phyloP scores from a whole-genome alignment of 1,284 basidiomycete genomes.

The Chondrostereum purpureum region DNA sequence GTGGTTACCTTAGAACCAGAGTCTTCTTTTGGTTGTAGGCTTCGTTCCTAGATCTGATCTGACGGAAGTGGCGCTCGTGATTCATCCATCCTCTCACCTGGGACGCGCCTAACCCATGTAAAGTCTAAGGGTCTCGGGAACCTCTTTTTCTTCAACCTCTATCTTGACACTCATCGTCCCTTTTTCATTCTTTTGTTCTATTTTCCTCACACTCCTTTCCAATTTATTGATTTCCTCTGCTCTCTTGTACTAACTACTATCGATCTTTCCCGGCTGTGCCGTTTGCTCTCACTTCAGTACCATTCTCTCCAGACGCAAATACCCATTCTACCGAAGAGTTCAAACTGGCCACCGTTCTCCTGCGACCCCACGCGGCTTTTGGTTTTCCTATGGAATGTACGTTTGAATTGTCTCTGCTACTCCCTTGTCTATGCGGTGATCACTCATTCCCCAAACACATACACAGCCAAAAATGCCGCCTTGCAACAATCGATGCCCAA shows the following conservation, averaged over 20 bases:
- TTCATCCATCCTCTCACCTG: constrained; percentile 7
- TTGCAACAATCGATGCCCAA: constrained; percentile 6
- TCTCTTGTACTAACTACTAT: constrained; percentile 1
- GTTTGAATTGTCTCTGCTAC: constrained; percentile 1
- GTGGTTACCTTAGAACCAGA: constrained; percentile 14
- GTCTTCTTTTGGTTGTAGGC: too few relatives aligned
- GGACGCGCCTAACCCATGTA: constrained; percentile 8
- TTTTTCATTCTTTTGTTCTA: constrained; percentile 9
- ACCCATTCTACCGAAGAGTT: constrained; percentile 6
- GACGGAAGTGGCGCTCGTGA: constrained; percentile 1
- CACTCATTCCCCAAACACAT: background rate
- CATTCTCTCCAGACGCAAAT: constrained; percentile 2
- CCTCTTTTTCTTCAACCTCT: background rate
- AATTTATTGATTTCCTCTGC: background rate
- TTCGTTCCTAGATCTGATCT: constrained; percentile 20
- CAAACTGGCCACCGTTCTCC: constrained; percentile 21
- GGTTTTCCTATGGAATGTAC: constrained; percentile 24
- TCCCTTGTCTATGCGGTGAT: background rate
- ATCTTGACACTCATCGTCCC: constrained; percentile 1
- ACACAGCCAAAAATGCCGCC: constrained; percentile 13
- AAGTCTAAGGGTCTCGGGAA: background rate
- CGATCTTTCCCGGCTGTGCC: constrained; percentile 11
- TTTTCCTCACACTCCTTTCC: constrained; percentile 8
- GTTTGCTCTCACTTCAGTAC: constrained; percentile 6
- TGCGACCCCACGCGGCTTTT: constrained; percentile 19